phyloP scores from a whole-genome alignment of 1,284 basidiomycete species.

The Apiotrichum domesticum region DNA sequence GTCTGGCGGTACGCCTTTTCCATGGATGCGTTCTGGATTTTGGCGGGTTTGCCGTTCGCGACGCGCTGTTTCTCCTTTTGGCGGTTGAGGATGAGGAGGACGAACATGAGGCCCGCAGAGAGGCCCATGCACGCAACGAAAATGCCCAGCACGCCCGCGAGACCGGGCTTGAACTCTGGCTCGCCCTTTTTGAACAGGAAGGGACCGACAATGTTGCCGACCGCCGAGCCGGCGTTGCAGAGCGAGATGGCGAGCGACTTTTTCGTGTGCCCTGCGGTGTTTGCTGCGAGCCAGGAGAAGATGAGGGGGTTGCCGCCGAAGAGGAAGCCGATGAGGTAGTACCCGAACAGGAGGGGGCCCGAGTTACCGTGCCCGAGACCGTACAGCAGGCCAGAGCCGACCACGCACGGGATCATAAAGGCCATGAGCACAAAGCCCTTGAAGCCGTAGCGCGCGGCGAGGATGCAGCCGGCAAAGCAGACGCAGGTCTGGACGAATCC shows the following conservation, averaged over 20 bases:
- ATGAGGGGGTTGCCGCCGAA: slow-evolving; percentile 34
- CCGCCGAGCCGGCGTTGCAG: slow-evolving; percentile 26
- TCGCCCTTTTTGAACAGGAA: slow-evolving; percentile 20
- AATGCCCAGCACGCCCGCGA: slow-evolving; percentile 28
- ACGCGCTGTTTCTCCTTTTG: slow-evolving; percentile 35
- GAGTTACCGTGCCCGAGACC: slow-evolving; percentile 14
- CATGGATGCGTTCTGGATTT: slow-evolving; percentile 37
- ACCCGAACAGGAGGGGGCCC: slow-evolving; percentile 13
- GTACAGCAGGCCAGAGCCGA: slow-evolving; percentile 36
- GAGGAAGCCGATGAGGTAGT: slow-evolving; percentile 30
- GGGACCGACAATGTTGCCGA: slow-evolving; percentile 29
- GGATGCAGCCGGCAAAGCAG: slow-evolving; percentile 18
- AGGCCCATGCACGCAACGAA: slow-evolving; percentile 24
- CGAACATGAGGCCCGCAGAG: slow-evolving; percentile 7
- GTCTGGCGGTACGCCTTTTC: slow-evolving; percentile 11
- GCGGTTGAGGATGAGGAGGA: slow-evolving; percentile 31
- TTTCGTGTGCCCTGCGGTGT: slow-evolving; percentile 35
- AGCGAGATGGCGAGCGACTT: slow-evolving; percentile 30
- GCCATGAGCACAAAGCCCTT: slow-evolving; percentile 27
- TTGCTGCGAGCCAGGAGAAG: slow-evolving; percentile 28
- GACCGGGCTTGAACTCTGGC: slow-evolving; percentile 27
- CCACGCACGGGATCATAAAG: slow-evolving; percentile 31
- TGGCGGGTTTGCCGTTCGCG: slow-evolving; percentile 37
- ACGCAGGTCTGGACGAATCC: slow-evolving; percentile 27
- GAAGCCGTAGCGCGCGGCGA: slow-evolving; percentile 20